Evolutionary conservation across 2,329 filamentous ascomycete genomes (phyloP).

Genomic region (Aspergillus latus): DNA sequence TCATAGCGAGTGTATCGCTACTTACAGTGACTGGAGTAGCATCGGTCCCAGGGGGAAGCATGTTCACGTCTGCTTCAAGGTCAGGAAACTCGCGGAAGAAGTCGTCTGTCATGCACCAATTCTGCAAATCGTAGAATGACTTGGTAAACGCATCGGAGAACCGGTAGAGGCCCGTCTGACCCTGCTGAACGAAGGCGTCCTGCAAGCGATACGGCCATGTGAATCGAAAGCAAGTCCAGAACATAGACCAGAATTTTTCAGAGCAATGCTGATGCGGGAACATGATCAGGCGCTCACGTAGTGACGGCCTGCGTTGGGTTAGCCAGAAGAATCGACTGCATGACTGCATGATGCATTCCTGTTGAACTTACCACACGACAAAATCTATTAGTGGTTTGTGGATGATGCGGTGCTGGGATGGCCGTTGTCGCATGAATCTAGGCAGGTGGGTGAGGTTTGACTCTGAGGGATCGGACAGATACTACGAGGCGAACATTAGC

Average conservation of each 20-base stretch:
- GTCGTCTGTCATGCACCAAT: slow-evolving; percentile 12
- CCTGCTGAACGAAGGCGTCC: slow-evolving; percentile 2
- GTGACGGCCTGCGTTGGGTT: slow-evolving; percentile 6
- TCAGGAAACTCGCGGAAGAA: slow-evolving; percentile 15
- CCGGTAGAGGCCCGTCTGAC: slow-evolving; percentile 6
- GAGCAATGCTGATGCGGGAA: slow-evolving; percentile 16
- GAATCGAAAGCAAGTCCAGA: slow-evolving; percentile 16
- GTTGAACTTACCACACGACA: slow-evolving; percentile 13
- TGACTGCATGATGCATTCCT: too few relatives aligned
- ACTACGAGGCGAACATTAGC: not conserved
- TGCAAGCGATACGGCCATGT: slow-evolving; percentile 11
- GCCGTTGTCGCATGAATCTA: slow-evolving; percentile 13
- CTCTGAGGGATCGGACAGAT: slow-evolving; percentile 12
- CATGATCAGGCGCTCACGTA: slow-evolving; percentile 13
- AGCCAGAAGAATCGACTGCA: not conserved
- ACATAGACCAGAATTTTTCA: slow-evolving; percentile 16
- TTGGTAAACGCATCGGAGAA: slow-evolving; percentile 11
- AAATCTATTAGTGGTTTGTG: slow-evolving; percentile 18
- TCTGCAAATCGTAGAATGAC: slow-evolving; percentile 15
- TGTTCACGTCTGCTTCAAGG: slow-evolving; percentile 8
- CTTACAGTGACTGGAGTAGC: not conserved
- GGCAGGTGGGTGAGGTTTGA: slow-evolving; percentile 6
- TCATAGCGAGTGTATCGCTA: slow-evolving; percentile 1
- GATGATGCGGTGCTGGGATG: slow-evolving; percentile 14
- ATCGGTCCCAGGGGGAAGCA: not conserved